Evolutionary conservation across 2,329 filamentous ascomycete species (phyloP).

Genomic region (Ramularia endophylla): DNA sequence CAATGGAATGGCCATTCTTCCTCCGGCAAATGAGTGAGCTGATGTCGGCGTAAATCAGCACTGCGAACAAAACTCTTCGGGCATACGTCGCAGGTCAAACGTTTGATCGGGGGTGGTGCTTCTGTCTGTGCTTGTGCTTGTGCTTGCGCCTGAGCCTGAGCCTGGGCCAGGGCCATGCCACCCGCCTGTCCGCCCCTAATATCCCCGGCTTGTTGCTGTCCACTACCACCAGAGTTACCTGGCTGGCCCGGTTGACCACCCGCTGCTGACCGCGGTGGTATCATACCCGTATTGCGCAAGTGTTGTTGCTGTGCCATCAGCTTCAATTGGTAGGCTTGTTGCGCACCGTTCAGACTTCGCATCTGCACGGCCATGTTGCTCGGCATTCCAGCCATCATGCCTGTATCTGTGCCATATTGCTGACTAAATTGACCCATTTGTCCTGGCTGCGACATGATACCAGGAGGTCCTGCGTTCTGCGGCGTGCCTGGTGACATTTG

Average conservation of each 20-base stretch:
- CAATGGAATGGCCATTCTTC: too few relatives aligned
- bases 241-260: conserved; percentile 17
- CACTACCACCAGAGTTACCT: conserved; percentile 21
- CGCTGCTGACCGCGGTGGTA: conserved; percentile 21
- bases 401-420: conserved; percentile 31
- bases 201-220: conserved; percentile 19
- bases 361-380: conserved; percentile 28
- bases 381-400: conserved; percentile 30
- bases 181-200: conserved; percentile 21
- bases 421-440: conserved; percentile 35
- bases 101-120: too few relatives aligned
- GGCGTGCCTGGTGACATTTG: conserved; percentile 29
- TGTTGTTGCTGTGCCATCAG: conserved; percentile 69
- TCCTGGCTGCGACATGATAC: conserved; percentile 21
- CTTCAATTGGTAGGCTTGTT: conserved; percentile 73
- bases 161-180: conserved; percentile 8
- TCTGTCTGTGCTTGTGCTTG: too few relatives aligned
- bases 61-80: too few relatives aligned
- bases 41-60: too few relatives aligned
- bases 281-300: conserved; percentile 41
- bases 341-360: conserved; percentile 43
- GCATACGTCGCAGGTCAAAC: too few relatives aligned
- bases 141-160: conserved; percentile 3
- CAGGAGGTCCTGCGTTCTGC: conserved; percentile 12
- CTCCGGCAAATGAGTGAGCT: too few relatives aligned